Conservation (phyloP, 2,329 filamentous ascomycete genomes). For the Talaromyces albobiverticillius region DNA sequence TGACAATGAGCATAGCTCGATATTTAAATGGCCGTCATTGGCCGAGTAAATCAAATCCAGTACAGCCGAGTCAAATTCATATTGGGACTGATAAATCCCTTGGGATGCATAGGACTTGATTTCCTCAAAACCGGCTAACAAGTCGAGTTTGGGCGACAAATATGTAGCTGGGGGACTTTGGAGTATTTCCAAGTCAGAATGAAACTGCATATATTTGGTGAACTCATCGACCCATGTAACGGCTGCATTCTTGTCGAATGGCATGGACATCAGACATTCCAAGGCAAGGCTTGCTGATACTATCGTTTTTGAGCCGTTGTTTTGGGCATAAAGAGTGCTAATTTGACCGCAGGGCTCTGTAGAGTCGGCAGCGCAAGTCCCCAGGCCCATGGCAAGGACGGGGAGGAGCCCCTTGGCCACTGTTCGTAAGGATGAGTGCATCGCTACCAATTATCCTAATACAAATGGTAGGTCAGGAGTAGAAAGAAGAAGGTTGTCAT, state of each 20-base stretch:
- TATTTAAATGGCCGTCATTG: slow-evolving; percentile 60
- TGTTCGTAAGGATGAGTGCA: slow-evolving; percentile 1
- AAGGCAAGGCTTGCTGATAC: slow-evolving; percentile 1
- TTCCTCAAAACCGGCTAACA: slow-evolving; percentile 45
- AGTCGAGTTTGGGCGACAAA: slow-evolving; percentile 48
- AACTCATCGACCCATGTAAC: slow-evolving; percentile 23
- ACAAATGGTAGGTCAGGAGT: neutral
- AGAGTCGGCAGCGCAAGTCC: neutral
- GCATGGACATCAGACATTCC: slow-evolving; percentile 28
- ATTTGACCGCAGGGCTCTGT: slow-evolving; percentile 3
- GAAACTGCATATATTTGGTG: slow-evolving; percentile 45
- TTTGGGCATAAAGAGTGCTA: neutral
- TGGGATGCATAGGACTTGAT: slow-evolving; percentile 44
- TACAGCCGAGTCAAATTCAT: slow-evolving; percentile 55
- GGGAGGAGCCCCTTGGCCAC: neutral
- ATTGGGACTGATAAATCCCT: slow-evolving; percentile 51
- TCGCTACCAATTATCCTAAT: neutral
- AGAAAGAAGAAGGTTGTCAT: too few species aligned
- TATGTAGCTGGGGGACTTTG: slow-evolving; percentile 54
- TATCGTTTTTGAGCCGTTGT: too few species aligned
- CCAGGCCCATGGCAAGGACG: neutral
- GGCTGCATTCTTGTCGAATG: slow-evolving; percentile 25
- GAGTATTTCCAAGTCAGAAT: slow-evolving; percentile 49
- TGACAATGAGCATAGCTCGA: slow-evolving; percentile 26
- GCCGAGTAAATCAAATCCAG: slow-evolving; percentile 52